Percentiles rank a stretch among this genome's conserved stretches.
Evolutionary conservation across 2,329 filamentous ascomycete species (phyloP).

Genomic region (Fusarium devonianum): DNA sequence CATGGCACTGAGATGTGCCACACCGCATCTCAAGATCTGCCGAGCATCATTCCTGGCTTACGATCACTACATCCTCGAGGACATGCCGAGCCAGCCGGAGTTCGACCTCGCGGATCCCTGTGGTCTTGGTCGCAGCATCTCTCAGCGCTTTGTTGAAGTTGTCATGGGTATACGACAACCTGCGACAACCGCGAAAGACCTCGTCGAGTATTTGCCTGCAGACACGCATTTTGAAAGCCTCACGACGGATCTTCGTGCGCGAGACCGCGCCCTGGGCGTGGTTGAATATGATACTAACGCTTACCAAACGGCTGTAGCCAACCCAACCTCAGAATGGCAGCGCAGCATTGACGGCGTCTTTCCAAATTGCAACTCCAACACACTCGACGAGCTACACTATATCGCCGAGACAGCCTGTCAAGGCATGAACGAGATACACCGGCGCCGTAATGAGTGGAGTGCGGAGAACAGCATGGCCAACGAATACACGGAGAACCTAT

Average conservation of each 20-base stretch:
- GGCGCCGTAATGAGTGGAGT: constrained; percentile 43
- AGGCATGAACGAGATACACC: constrained; percentile 54
- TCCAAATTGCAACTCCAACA: constrained; percentile 52
- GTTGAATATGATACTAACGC: constrained; percentile 49
- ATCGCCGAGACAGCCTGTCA: constrained; percentile 54
- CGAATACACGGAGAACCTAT: constrained; percentile 44
- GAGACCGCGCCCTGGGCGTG: constrained; percentile 38
- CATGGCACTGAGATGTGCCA: constrained; percentile 48
- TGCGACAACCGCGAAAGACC: constrained; percentile 42
- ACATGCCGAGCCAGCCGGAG: constrained; percentile 38
- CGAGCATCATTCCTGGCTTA: constrained; percentile 55
- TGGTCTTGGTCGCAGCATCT: constrained; percentile 49
- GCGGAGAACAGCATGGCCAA: constrained; percentile 42
- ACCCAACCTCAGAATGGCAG: constrained; percentile 52
- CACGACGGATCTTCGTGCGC: constrained; percentile 35
- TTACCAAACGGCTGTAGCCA: constrained; percentile 48
- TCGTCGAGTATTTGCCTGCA: constrained; percentile 46
- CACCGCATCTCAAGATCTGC: constrained; percentile 50
- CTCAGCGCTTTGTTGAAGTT: constrained; percentile 57
- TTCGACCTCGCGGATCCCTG: constrained; percentile 55
- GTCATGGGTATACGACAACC: constrained; percentile 52
- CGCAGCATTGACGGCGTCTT: constrained; percentile 55
- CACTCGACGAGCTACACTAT: constrained; percentile 53
- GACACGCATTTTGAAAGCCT: constrained; percentile 40
- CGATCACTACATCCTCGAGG: constrained; percentile 49